phyloP scores from a whole-genome alignment of 805 yeast species.

The Torulaspora franciscae region DNA sequence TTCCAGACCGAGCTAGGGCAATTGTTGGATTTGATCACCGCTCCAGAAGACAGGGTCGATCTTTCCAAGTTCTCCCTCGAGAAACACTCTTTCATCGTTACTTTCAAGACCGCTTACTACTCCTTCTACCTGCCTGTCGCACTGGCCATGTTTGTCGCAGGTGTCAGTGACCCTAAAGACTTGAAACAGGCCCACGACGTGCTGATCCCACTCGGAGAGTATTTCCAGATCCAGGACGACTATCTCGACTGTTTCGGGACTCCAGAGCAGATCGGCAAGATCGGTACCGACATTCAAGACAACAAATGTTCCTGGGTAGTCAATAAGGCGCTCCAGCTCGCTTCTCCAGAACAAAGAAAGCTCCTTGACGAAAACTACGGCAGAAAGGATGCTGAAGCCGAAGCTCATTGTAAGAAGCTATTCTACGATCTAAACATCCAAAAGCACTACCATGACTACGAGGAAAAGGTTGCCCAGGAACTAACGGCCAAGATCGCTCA shows the following conservation, averaged over 20 bases:
- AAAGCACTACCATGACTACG: conserved; percentile 69
- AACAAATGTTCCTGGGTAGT: conserved; percentile 98
- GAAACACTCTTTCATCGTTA: conserved; percentile 93
- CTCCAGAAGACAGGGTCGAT: conserved; percentile 94
- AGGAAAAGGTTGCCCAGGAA: conserved; percentile 66
- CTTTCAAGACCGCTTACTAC: conserved; percentile 95
- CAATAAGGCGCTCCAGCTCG: conserved; percentile 82
- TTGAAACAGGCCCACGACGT: conserved; percentile 84
- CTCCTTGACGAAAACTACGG: conserved; percentile 88
- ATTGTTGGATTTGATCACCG: conserved; percentile 89
- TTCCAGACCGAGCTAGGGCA: conserved; percentile 98
- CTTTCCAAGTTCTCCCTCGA: conserved; percentile 76
- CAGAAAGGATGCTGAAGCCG: conserved; percentile 63
- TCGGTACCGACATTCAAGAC: conserved; percentile 97
- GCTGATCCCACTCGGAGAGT: conserved; percentile 92
- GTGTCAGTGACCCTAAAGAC: conserved; percentile 63
- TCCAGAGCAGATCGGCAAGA: conserved; percentile 95
- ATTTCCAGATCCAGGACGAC: conserved; percentile 98
- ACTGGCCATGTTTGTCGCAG: conserved; percentile 90
- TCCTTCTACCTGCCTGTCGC: conserved; percentile 97
- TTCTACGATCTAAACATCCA: conserved; percentile 72
- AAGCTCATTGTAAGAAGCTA: conserved; percentile 63
- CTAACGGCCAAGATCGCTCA: conserved; percentile 60
- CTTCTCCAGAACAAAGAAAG: conserved; percentile 73
- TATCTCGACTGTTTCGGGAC: conserved; percentile 95